A percentile compares a stretch with the other conserved stretches of the same genome.
phyloP scores from a whole-genome alignment of 257 asterid species.

The Solanum tacnaense region DNA sequence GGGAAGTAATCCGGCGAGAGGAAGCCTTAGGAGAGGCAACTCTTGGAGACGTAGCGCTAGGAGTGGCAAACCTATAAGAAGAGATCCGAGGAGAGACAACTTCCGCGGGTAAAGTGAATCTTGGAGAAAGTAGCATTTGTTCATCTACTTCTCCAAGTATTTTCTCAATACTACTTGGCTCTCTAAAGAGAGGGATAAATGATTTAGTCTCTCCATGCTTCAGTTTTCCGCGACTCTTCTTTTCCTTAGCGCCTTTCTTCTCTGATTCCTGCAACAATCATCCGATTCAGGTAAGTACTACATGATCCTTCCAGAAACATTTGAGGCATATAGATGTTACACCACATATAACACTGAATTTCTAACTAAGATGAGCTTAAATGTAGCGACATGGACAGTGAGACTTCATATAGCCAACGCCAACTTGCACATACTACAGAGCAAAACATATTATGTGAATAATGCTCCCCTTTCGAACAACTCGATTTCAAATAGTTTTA shows the following conservation, averaged over 20 bases:
- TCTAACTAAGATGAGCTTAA: neutral
- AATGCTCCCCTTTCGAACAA: neutral
- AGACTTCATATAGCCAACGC: neutral
- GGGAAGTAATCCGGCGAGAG: constrained; percentile 24
- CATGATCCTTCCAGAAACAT: neutral
- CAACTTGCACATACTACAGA: neutral
- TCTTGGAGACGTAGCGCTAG: constrained; percentile 20
- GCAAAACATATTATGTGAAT: neutral
- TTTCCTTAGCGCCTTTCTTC: constrained; percentile 59
- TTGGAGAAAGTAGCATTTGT: constrained; percentile 33
- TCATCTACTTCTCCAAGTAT: constrained; percentile 90
- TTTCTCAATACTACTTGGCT: constrained; percentile 93
- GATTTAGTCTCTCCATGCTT: constrained; percentile 60
- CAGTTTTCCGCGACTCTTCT: constrained; percentile 56
- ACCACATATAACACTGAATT: neutral
- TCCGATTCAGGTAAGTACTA: neutral
- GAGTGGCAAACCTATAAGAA: constrained; percentile 26
- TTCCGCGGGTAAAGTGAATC: constrained; percentile 28
- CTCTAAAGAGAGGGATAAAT: constrained; percentile 70
- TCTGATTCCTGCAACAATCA: constrained; percentile 42
- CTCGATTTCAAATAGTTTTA: neutral
- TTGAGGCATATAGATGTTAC: neutral
- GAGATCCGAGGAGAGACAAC: constrained; percentile 32
- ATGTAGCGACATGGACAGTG: neutral
- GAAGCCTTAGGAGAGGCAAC: constrained; percentile 10